Evolutionary conservation across 2,329 filamentous ascomycete genomes (phyloP).

Genomic region (Ophiostoma perfectum): DNA sequence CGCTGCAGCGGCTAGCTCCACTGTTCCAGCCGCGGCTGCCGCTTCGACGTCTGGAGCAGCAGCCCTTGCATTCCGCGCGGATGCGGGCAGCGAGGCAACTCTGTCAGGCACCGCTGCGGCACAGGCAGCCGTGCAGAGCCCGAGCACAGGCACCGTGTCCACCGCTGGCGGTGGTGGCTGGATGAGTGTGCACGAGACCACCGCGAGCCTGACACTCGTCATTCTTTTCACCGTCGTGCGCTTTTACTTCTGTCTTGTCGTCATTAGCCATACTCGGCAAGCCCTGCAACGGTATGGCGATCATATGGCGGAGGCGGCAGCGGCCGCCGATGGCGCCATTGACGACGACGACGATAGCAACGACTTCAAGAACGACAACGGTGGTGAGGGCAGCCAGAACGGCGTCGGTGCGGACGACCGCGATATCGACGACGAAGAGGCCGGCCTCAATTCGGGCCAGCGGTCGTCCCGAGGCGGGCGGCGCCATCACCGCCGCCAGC

Average conservation of each 20-base stretch:
- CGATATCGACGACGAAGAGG: constrained; percentile 27
- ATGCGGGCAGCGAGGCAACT: not conserved
- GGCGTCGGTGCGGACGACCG: constrained; percentile 35
- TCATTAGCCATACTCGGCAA: constrained; percentile 75
- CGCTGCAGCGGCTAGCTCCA: not conserved
- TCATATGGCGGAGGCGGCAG: constrained; percentile 18
- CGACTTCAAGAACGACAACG: constrained; percentile 2
- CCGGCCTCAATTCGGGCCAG: constrained; percentile 19
- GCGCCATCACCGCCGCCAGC: constrained; percentile 24
- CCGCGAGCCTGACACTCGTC: constrained; percentile 72
- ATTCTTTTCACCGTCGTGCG: constrained; percentile 67
- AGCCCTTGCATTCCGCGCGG: constrained; percentile 1
- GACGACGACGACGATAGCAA: constrained; percentile 40
- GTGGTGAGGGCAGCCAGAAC: constrained; percentile 15
- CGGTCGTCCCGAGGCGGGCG: constrained; percentile 11
- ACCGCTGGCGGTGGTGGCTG: constrained; percentile 26
- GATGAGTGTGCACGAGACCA: constrained; percentile 51
- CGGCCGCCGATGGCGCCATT: constrained; percentile 36
- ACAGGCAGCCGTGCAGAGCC: constrained; percentile 10
- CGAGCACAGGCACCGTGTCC: not conserved
- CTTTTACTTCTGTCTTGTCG: constrained; percentile 76
- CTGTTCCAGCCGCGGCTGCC: not conserved
- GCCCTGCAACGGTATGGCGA: constrained; percentile 66
- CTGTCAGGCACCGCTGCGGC: not conserved
- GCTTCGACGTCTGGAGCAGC: not conserved